Evolutionary conservation across 805 yeast species (phyloP).

Genomic region (Yarrowia divulgata): DNA sequence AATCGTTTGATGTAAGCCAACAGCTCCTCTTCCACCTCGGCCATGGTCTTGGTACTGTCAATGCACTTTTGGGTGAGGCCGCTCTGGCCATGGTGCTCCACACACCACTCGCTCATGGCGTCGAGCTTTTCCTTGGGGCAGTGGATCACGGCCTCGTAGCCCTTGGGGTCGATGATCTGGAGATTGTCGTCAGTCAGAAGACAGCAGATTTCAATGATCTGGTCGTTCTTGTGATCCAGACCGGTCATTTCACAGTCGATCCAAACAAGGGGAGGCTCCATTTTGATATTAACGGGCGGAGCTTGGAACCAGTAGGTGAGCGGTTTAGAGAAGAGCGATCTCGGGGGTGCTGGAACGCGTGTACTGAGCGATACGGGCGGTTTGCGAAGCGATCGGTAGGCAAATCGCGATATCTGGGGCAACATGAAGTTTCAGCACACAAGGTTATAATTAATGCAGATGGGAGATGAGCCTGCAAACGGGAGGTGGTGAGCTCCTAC

Average conservation of each 20-base stretch:
- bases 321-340: not conserved
- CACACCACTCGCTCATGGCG: conserved; percentile 44
- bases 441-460: not conserved
- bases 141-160: conserved; percentile 84
- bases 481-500: no score
- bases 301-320: not conserved
- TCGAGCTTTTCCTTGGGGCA: conserved; percentile 59
- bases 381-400: conserved; percentile 1
- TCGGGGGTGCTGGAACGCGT: not conserved
- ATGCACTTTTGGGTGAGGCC: conserved; percentile 82
- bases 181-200: conserved; percentile 85
- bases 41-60: conserved; percentile 59
- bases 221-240: conserved; percentile 76
- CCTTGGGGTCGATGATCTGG: conserved; percentile 68
- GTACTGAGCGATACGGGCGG: not conserved
- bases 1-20: conserved; percentile 64
- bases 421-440: conserved; percentile 22
- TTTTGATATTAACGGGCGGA: not conserved
- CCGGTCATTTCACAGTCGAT: conserved; percentile 99
- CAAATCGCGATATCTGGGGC: conserved; percentile 14
- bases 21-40: conserved; percentile 70
- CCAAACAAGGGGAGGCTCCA: conserved; percentile 65
- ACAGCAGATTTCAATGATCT: conserved; percentile 91
- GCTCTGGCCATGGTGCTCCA: conserved; percentile 43
- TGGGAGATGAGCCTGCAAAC: no score